Evolutionary conservation across 805 yeast genomes (phyloP).

Genomic region (Candida anglica): DNA sequence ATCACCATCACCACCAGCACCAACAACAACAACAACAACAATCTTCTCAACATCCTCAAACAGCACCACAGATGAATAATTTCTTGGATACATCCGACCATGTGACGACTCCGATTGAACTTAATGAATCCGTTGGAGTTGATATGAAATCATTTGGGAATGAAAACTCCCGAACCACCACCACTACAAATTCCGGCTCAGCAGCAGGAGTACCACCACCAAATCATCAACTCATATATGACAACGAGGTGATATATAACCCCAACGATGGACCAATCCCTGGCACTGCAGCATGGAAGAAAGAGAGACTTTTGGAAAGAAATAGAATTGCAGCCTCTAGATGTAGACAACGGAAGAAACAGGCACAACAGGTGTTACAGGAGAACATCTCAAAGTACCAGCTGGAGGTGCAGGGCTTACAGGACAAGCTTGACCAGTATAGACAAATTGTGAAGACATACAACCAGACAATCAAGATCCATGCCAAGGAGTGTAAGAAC

Average conservation of each 20-base stretch:
- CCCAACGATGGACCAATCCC: slow-evolving; percentile 56
- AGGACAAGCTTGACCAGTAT: slow-evolving; percentile 16
- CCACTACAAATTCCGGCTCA: not conserved
- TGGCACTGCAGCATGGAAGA: slow-evolving; percentile 46
- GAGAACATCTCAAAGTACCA: slow-evolving; percentile 51
- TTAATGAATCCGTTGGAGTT: not conserved
- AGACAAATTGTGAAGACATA: slow-evolving; percentile 16
- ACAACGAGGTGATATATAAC: slow-evolving; percentile 51
- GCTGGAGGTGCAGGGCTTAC: slow-evolving; percentile 34
- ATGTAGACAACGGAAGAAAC: slow-evolving; percentile 64
- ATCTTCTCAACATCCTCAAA: slow-evolving; percentile 2
- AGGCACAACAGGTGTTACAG: slow-evolving; percentile 64
- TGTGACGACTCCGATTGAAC: not conserved
- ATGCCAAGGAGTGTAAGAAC: slow-evolving; percentile 5
- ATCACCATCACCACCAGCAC: too few relatives aligned
- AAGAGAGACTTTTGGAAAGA: slow-evolving; percentile 26
- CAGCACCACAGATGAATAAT: slow-evolving; percentile 5
- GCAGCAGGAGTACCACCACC: slow-evolving; percentile 47
- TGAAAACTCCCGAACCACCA: too few relatives aligned
- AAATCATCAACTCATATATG: slow-evolving; percentile 47
- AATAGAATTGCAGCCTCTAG: slow-evolving; percentile 67
- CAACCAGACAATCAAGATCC: slow-evolving; percentile 13
- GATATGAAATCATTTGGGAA: too few relatives aligned
- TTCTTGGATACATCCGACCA: slow-evolving; percentile 1
- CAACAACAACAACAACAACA: slow-evolving; percentile 6